A percentile compares a stretch with the other conserved stretches of the same genome.
These are phyloP conservation scores for Oidiodendron maius DNA, from an alignment of 495 filamentous ascomycete genomes.

Conservation along the genomic window DNA sequence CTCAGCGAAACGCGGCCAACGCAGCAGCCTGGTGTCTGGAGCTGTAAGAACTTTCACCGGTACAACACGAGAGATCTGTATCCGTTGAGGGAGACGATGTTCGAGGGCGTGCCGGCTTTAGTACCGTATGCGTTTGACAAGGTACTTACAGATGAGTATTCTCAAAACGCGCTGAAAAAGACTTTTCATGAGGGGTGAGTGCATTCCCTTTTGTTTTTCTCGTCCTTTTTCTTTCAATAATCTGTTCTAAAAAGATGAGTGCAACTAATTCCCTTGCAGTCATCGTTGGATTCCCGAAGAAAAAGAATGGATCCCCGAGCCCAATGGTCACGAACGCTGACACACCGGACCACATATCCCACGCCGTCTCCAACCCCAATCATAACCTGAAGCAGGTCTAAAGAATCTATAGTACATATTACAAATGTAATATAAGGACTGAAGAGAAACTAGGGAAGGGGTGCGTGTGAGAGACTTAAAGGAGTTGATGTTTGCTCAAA, in stretches of 20 bases:
- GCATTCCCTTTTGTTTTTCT: not conserved
- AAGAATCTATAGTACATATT: too few relatives aligned
- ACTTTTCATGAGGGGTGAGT: constrained; percentile 60
- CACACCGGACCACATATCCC: constrained; percentile 9
- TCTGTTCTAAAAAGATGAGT: too few relatives aligned
- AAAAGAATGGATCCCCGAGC: constrained; percentile 16
- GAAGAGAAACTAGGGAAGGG: too few relatives aligned
- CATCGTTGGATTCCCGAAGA: constrained; percentile 19
- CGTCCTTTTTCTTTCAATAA: too few relatives aligned
- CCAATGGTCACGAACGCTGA: not conserved
- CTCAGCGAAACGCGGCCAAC: constrained; percentile 61
- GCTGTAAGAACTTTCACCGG: constrained; percentile 75
- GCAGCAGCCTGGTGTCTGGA: constrained; percentile 57
- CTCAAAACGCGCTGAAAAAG: constrained; percentile 53
- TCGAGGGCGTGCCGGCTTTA: constrained; percentile 69
- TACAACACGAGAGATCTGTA: constrained; percentile 70
- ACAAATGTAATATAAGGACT: too few relatives aligned
- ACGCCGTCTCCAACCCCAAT: constrained; percentile 5
- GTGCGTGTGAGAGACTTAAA: too few relatives aligned
- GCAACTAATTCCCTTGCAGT: constrained; percentile 9
- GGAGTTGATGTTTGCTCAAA: too few relatives aligned
- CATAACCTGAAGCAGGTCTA: too few relatives aligned
- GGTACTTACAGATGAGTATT: constrained; percentile 73
- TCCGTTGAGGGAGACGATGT: constrained; percentile 69
- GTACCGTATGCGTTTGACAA: constrained; percentile 71